phyloP scores from a whole-genome alignment of 2,329 filamentous ascomycete species.

The Monosporascus sp. region DNA sequence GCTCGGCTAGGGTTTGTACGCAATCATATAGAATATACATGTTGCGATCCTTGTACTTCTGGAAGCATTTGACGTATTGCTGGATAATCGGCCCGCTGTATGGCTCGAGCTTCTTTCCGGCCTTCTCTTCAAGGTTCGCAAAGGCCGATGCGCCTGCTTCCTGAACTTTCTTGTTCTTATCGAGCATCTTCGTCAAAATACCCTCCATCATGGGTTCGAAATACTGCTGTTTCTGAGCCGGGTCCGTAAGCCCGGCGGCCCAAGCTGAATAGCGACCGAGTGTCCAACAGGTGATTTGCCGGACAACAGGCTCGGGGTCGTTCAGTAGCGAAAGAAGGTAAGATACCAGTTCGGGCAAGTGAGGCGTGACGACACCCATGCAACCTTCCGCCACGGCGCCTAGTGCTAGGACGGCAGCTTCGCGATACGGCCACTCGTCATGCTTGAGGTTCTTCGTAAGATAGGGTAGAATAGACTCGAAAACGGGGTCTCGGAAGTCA shows the following conservation, averaged over 20 bases:
- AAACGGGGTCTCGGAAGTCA: conserved; percentile 83
- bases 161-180: conserved; percentile 96
- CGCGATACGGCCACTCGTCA: conserved; percentile 82
- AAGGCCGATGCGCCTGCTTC: conserved; percentile 95
- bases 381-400: conserved; percentile 95
- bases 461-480: conserved; percentile 88
- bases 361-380: conserved; percentile 81
- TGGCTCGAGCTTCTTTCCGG: conserved; percentile 71
- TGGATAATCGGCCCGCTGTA: conserved; percentile 87
- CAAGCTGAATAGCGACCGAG: conserved; percentile 89
- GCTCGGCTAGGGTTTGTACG: conserved; percentile 92
- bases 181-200: conserved; percentile 88
- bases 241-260: conserved; percentile 71
- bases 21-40: conserved; percentile 99
- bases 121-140: conserved; percentile 91
- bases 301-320: conserved; percentile 82
- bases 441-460: conserved; percentile 85
- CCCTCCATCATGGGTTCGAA: conserved; percentile 98
- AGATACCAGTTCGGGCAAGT: conserved; percentile 83
- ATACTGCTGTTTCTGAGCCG: conserved; percentile 63
- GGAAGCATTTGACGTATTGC: conserved; percentile 89
- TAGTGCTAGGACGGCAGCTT: conserved; percentile 89
- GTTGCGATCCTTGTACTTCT: conserved; percentile 95
- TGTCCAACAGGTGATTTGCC: conserved; percentile 98
- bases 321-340: conserved; percentile 83